A percentile compares a stretch with the other conserved stretches of the same genome.
Conservation (phyloP, 495 filamentous ascomycete genomes). For the Entonaema liquescens region DNA sequence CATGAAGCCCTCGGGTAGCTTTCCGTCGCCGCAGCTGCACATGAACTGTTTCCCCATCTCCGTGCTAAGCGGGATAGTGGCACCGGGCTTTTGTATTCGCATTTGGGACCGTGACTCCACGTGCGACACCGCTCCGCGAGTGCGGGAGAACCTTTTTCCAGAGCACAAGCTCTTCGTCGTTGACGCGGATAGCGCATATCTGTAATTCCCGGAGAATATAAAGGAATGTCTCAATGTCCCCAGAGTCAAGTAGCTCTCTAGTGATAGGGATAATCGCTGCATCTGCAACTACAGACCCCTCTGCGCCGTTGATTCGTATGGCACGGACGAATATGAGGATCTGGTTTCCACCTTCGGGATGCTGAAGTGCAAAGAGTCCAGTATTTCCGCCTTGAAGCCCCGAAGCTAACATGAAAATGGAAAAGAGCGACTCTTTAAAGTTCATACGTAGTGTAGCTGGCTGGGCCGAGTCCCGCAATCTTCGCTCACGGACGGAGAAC, state of each 20-base stretch:
- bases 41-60: conserved; percentile 42
- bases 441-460: conserved; percentile 44
- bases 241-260: conserved; percentile 25
- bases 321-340: conserved; percentile 53
- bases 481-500: conserved; percentile 54
- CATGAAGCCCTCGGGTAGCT: conserved; percentile 44
- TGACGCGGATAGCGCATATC: conserved; percentile 46
- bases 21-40: conserved; percentile 50
- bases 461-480: conserved; percentile 37
- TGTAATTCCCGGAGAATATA: conserved; percentile 35
- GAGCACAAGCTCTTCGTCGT: conserved; percentile 55
- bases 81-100: conserved; percentile 55
- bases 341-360: conserved; percentile 45
- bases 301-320: conserved; percentile 52
- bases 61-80: conserved; percentile 43
- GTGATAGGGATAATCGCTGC: conserved; percentile 59
- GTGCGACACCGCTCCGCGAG: conserved; percentile 63
- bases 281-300: conserved; percentile 57
- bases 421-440: conserved; percentile 60
- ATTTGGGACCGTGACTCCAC: conserved; percentile 58
- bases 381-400: conserved; percentile 51
- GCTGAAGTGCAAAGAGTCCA: conserved; percentile 50
- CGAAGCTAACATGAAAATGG: conserved; percentile 55
- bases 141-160: conserved; percentile 61
- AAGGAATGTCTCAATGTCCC: conserved; percentile 45